Base-by-base conservation (phyloP, 1,139 yeast genomes). In the Pichia sorboxylosa region DNA sequence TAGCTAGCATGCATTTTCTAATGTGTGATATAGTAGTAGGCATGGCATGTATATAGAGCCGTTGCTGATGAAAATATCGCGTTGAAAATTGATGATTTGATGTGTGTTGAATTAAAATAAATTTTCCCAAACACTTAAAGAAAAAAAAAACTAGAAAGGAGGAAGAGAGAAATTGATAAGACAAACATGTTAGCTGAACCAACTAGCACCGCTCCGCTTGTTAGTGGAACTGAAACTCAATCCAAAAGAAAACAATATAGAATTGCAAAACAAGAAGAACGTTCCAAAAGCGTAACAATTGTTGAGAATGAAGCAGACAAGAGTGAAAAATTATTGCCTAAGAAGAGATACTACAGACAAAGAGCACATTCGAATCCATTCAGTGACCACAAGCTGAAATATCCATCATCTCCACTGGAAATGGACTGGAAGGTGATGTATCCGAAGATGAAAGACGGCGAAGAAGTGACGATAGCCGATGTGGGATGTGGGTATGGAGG, bases 401-500 rank as follows among this genome's bases (percentile, higher is more conserved):
- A 90, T 48, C 98, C 99, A 13, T 56, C 59, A 29, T 63, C 71
- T 16, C 98, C 99, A 2, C 69, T 64, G 26, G 66, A 64, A 19
- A 90, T 92, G 98, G 76, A 84, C 51, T 90, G 99, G 99, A 54
- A 66, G 1, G 66, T 62, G 46, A 60, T 78, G 36, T 90, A 76
- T 47, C 97, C 96, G 45, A 55, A 55, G 34, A 26, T 13, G 2
- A 69, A 72, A 41, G 59, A 54, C 17, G 14, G 16, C 4, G 31
- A 26, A 29, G 31, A 54, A 54, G 97, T 92, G 11, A 90, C 85
- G 35, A 78, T 90, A 35, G 97, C 97, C 4, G 99, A 90, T 54
- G 73, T 90, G 38, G 99, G 99, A 13, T 90, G 99, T 60, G 99
- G 99, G 1, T 90, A 82, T 54, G 99, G 99, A 31, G 99, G 99